Evolutionary conservation across 1,139 yeast species (phyloP), one percentile per base, ranked within the genome.

Genomic region (Pichia sp.): DNA sequence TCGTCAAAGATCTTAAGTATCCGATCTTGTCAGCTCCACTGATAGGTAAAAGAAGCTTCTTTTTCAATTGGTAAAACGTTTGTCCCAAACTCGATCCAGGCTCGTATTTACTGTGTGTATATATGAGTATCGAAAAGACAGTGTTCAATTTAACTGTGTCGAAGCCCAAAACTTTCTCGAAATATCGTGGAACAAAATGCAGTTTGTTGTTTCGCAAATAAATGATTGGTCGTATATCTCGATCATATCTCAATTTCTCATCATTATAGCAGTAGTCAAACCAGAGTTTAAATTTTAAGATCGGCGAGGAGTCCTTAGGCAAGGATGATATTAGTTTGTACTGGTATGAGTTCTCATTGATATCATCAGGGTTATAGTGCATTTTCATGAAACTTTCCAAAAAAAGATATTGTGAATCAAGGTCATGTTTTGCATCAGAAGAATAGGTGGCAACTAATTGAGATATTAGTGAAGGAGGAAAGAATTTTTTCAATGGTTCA

Each of bases 1-100:
- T 55, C 11, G 66, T 60, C 43, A 71, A 68, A 0, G 78, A 70
- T 16, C 55, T 51, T 72, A 78, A 70, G 11, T 70, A 66, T 8
- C 65, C 65, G 34, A 62, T 52, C n/a, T 55, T 57, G 50, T 65
- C 68, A 3, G 53, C 44, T 13, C 42, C 32, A n/a, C 26, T 31
- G 2, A 61, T 46, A 2, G 36, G 42, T 11, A 63, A 44, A 0
- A 41, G 32, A 3, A 53, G 11, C 19, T 48, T 42, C 5, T 32
- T 34, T 31, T 65, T 65, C 30, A 57, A 30, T 5, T 43, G 34
- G 34, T 51, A 60, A 11, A 61, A 49, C 1, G 49, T 45, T 32
- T 53, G 44, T 0, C 57, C 66, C 16, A 54, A 56, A 7, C 23
- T 15, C 11, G 55, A 46, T 8, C 52, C 54, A 11, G 32, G 50